Conservation (phyloP, 2,329 filamentous ascomycete genomes). For the Hypoxylon sp. region DNA sequence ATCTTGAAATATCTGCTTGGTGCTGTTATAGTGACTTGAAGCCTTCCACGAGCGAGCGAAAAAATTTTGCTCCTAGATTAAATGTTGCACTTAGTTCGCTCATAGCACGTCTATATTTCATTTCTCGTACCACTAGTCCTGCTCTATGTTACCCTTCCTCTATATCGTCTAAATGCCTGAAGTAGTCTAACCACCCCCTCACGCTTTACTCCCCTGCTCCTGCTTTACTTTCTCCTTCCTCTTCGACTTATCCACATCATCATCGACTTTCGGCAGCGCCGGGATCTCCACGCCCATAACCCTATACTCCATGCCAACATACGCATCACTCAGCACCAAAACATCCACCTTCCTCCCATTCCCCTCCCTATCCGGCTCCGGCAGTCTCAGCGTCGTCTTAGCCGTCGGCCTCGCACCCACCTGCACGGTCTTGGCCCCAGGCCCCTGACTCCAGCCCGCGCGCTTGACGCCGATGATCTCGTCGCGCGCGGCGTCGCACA, state of each 20-base stretch:
- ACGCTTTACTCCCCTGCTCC: constrained; percentile 28
- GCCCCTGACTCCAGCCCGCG: constrained; percentile 74
- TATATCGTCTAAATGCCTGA: not conserved
- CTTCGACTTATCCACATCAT: constrained; percentile 62
- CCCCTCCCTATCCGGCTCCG: constrained; percentile 59
- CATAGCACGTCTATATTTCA: not conserved
- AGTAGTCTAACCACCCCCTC: not conserved
- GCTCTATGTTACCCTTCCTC: not conserved
- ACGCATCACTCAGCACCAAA: constrained; percentile 86
- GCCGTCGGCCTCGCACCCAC: constrained; percentile 65
- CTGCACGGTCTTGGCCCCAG: constrained; percentile 50
- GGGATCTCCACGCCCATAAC: constrained; percentile 67
- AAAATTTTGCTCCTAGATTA: too few species aligned
- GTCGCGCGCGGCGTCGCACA: constrained; percentile 76
- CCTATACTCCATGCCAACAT: constrained; percentile 78
- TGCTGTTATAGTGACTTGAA: not conserved
- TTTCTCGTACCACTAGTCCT: not conserved
- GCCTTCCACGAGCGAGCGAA: too few species aligned
- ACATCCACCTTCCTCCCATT: constrained; percentile 78
- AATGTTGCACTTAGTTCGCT: not conserved
- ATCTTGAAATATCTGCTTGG: not conserved
- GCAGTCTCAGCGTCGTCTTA: constrained; percentile 72
- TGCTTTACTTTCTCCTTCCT: constrained; percentile 27
- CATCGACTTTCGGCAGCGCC: constrained; percentile 63
- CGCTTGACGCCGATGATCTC: constrained; percentile 91